Conservation (phyloP, 2,329 filamentous ascomycete genomes). For the Colletotrichum sublineola region DNA sequence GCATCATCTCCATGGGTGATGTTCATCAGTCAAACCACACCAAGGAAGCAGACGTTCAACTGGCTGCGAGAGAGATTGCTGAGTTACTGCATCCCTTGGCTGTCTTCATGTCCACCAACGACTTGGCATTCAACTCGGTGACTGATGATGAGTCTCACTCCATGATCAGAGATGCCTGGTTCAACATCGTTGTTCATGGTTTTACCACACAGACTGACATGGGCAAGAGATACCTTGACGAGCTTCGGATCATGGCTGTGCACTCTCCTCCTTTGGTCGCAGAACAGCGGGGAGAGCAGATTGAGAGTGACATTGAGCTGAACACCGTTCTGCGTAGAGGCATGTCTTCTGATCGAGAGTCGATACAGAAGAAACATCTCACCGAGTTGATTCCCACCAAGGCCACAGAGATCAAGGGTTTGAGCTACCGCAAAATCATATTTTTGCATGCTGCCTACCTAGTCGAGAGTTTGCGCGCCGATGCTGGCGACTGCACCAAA, state of each 20-base stretch:
- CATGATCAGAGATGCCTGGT: slow-evolving; percentile 93
- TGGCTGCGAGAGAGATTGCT: slow-evolving; percentile 88
- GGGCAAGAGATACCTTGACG: slow-evolving; percentile 78
- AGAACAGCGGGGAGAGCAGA: slow-evolving; percentile 87
- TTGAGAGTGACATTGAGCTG: slow-evolving; percentile 96
- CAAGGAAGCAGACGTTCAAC: slow-evolving; percentile 82
- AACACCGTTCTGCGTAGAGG: slow-evolving; percentile 93
- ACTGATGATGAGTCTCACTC: slow-evolving; percentile 78
- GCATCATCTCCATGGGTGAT: slow-evolving; percentile 91
- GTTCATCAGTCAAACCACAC: slow-evolving; percentile 80
- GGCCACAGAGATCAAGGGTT: slow-evolving; percentile 80
- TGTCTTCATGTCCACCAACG: slow-evolving; percentile 79
- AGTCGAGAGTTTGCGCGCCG: slow-evolving; percentile 88
- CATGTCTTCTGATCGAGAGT: slow-evolving; percentile 81
- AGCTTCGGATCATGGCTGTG: slow-evolving; percentile 86
- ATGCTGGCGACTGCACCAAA: slow-evolving; percentile 90
- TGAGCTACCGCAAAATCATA: slow-evolving; percentile 91
- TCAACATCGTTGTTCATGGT: slow-evolving; percentile 95
- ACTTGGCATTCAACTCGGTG: slow-evolving; percentile 63
- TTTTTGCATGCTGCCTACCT: slow-evolving; percentile 93
- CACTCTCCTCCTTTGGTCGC: slow-evolving; percentile 90
- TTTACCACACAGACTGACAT: slow-evolving; percentile 82
- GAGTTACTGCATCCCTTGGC: slow-evolving; percentile 91
- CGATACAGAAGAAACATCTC: slow-evolving; percentile 85
- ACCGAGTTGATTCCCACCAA: slow-evolving; percentile 80